phyloP scores from a whole-genome alignment of 495 filamentous ascomycete species.

The Aspergillus kassunensis region DNA sequence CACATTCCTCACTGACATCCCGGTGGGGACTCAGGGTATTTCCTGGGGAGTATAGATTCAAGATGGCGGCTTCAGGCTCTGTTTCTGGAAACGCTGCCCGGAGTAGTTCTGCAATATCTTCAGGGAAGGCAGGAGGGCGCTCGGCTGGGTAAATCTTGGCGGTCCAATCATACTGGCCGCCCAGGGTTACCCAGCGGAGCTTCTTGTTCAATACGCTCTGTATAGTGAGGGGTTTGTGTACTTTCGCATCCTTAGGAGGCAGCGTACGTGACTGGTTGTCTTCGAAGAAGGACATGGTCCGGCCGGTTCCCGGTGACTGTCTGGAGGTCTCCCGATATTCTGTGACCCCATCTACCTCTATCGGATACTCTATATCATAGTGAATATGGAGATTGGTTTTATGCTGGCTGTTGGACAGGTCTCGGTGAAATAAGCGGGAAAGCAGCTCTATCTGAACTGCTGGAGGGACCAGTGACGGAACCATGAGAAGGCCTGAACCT shows the following conservation, averaged over 20 bases:
- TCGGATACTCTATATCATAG: constrained; percentile 69
- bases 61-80: constrained; percentile 78
- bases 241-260: constrained; percentile 57
- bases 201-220: constrained; percentile 66
- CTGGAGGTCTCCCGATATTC: constrained; percentile 1
- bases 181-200: constrained; percentile 88
- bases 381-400: constrained; percentile 85
- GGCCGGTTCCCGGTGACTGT: no score
- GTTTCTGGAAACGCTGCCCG: constrained; percentile 65
- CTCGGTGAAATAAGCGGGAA: constrained; percentile 67
- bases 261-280: constrained; percentile 35
- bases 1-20: constrained; percentile 79
- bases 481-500: constrained; percentile 63
- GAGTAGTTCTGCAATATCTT: constrained; percentile 63
- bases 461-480: constrained; percentile 67
- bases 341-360: constrained; percentile 10
- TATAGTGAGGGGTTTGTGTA: constrained; percentile 67
- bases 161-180: constrained; percentile 94
- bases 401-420: constrained; percentile 69
- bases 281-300: constrained; percentile 48
- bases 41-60: constrained; percentile 84
- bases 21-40: constrained; percentile 87
- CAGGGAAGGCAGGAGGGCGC: constrained; percentile 66
- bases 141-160: constrained; percentile 68
- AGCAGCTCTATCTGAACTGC: constrained; percentile 65